phyloP scores from a whole-genome alignment of 306 rosid species.

The Arachis stenosperma region DNA sequence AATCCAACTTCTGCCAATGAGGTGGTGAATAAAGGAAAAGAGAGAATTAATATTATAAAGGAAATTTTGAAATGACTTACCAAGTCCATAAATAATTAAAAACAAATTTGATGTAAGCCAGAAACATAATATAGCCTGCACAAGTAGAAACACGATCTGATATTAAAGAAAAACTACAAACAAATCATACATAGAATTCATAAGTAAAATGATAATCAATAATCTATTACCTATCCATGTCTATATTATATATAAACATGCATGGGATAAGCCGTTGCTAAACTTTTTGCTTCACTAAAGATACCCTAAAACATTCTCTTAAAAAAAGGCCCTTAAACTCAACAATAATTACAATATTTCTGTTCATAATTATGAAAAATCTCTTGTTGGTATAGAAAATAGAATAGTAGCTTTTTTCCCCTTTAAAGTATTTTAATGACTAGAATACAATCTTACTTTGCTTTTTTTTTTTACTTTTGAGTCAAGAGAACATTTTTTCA shows the following conservation, averaged over 20 bases:
- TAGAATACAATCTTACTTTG: neutral
- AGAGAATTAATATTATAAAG: constrained; percentile 30
- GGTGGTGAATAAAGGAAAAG: neutral
- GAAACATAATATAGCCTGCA: constrained; percentile 97
- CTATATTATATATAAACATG: neutral
- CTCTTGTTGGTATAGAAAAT: constrained; percentile 13
- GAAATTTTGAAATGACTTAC: constrained; percentile 55
- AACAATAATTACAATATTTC: neutral
- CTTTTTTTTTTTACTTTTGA: neutral
- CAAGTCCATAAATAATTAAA: constrained; percentile 69
- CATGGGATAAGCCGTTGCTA: neutral
- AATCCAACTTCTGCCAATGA: constrained; percentile 12
- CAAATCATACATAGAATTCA: neutral
- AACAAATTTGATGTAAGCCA: constrained; percentile 88
- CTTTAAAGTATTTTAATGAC: neutral
- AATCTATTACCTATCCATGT: neutral
- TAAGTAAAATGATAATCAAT: constrained; percentile 16
- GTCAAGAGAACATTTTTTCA: neutral
- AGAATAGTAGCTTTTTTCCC: too few relatives aligned
- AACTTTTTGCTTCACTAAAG: neutral
- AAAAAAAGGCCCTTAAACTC: neutral
- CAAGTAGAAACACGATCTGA: constrained; percentile 17
- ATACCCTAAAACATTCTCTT: neutral
- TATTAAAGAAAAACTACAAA: constrained; percentile 1
- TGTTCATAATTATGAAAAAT: neutral